Evolutionary conservation across 2,329 filamentous ascomycete genomes (phyloP).

Genomic region (Albophoma yamanashiensis): DNA sequence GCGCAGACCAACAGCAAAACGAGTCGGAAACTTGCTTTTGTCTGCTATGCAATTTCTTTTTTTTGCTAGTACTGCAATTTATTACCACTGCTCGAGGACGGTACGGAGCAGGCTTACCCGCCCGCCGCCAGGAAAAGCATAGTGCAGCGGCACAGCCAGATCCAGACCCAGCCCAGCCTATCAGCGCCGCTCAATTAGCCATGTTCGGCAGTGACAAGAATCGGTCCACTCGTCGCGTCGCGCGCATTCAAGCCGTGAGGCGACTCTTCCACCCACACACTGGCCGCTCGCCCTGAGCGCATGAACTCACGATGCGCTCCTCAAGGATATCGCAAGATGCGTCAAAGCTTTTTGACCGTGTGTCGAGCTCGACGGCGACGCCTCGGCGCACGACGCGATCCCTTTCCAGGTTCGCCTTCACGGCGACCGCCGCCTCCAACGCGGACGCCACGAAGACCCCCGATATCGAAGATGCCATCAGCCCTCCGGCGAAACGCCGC

Average conservation of each 20-base stretch:
- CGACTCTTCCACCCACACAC: not conserved
- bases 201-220: not conserved
- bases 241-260: not conserved
- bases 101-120: not conserved
- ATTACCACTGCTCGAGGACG: not conserved
- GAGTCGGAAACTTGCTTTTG: too few relatives aligned
- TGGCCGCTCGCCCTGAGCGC: not conserved
- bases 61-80: too few relatives aligned
- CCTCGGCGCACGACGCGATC: constrained; percentile 38
- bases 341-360: constrained; percentile 38
- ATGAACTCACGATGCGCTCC: constrained; percentile 34
- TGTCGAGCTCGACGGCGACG: constrained; percentile 13
- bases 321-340: constrained; percentile 50
- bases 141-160: not conserved
- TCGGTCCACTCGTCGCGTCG: not conserved
- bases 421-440: constrained; percentile 12
- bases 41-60: too few relatives aligned
- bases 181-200: not conserved
- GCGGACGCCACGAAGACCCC: constrained; percentile 3
- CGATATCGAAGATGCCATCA: constrained; percentile 49
- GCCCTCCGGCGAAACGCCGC: constrained; percentile 19
- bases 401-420: constrained; percentile 35
- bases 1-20: too few relatives aligned
- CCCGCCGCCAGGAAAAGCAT: not conserved
- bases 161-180: constrained; percentile 1